Conservation (phyloP, 2,329 filamentous ascomycete species). For the Fusarium sp. region DNA sequence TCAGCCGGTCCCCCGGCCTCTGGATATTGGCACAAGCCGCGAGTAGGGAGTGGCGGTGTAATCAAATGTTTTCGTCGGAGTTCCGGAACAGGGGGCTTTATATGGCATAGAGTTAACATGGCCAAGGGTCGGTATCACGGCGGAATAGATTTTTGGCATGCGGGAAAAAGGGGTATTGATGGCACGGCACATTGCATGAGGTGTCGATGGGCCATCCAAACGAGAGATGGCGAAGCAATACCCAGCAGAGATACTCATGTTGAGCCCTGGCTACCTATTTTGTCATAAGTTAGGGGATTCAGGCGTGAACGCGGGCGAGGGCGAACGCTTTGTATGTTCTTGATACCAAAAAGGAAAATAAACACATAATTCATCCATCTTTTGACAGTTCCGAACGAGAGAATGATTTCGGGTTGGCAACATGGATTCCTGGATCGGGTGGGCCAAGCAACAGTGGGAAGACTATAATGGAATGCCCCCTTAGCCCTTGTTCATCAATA, state of each 20-base stretch:
- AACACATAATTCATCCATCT: constrained; percentile 10
- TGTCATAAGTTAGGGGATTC: not conserved
- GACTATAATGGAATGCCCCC: too few relatives aligned
- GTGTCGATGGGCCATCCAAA: not conserved
- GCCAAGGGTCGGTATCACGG: constrained; percentile 29
- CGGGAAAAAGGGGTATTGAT: constrained; percentile 24
- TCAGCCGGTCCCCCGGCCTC: constrained; percentile 43
- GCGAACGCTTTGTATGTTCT: constrained; percentile 9
- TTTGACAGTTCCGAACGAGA: not conserved
- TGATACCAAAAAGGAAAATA: constrained; percentile 25
- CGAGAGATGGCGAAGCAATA: constrained; percentile 9
- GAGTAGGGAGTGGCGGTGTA: constrained; percentile 39
- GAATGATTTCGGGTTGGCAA: not conserved
- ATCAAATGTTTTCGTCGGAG: constrained; percentile 38
- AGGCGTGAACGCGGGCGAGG: not conserved
- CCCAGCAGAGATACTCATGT: constrained; percentile 5
- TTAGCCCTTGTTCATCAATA: not conserved
- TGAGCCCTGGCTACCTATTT: not conserved
- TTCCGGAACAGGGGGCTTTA: constrained; percentile 35
- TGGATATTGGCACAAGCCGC: constrained; percentile 46
- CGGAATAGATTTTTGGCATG: constrained; percentile 33
- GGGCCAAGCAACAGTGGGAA: not conserved
- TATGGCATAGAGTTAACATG: constrained; percentile 37
- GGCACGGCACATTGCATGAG: not conserved
- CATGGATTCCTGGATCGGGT: not conserved